Evolutionary conservation across 2,329 filamentous ascomycete species (phyloP).

Genomic region (Juglanconis sp.): DNA sequence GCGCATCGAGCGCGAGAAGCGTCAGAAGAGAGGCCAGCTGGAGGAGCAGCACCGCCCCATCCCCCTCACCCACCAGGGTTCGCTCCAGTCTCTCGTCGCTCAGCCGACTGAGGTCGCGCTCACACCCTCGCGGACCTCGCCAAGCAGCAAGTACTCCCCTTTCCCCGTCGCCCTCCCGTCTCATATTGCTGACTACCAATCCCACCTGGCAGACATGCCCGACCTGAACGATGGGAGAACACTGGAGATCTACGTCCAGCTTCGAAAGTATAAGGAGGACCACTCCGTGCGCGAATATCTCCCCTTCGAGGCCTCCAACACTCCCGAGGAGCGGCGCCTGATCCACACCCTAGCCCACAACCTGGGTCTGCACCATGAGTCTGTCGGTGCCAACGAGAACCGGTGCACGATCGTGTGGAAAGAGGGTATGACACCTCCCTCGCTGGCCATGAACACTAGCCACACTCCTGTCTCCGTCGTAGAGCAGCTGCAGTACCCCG

Average conservation of each 20-base stretch:
- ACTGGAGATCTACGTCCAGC: conserved; percentile 83
- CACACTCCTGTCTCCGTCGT: conserved; percentile 38
- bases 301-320: conserved; percentile 77
- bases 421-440: conserved; percentile 16
- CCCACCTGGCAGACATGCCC: conserved; percentile 16
- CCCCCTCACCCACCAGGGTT: conserved; percentile 78
- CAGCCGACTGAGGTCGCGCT: conserved; percentile 51
- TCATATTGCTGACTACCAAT: background rate
- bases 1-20: conserved; percentile 93
- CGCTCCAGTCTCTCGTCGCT: conserved; percentile 73
- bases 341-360: conserved; percentile 95
- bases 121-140: conserved; percentile 48
- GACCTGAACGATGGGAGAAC: conserved; percentile 90
- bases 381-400: conserved; percentile 81
- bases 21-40: conserved; percentile 89
- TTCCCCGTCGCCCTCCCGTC: too few species aligned
- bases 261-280: conserved; percentile 35
- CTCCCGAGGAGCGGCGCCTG: conserved; percentile 79
- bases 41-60: conserved; percentile 89
- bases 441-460: conserved; percentile 82
- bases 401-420: conserved; percentile 39
- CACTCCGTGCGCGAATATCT: conserved; percentile 64
- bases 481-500: conserved; percentile 18
- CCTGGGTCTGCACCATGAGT: conserved; percentile 87
- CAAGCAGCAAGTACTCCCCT: conserved; percentile 40